These are phyloP conservation scores for Torulaspora indica DNA, from an alignment of 805 yeast species.

Conservation along the genomic window DNA sequence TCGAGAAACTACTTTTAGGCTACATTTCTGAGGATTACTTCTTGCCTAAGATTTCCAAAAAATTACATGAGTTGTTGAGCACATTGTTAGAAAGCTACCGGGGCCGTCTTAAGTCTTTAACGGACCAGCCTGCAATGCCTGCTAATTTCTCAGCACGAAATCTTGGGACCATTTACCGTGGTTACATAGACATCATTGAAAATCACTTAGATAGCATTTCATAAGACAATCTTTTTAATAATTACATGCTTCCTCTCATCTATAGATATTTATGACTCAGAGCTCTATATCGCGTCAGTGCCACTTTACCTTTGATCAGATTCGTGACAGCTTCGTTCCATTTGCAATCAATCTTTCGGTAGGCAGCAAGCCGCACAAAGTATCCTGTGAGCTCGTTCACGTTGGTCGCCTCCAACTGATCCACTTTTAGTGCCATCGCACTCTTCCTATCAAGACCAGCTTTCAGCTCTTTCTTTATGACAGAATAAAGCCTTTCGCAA, in stretches of 20 bases:
- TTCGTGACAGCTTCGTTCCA: conserved; percentile 44
- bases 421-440: conserved; percentile 26
- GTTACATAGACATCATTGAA: conserved; percentile 20
- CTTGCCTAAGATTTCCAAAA: conserved; percentile 8
- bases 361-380: conserved; percentile 47
- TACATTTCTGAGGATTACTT: conserved; percentile 31
- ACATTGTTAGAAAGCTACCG: not conserved
- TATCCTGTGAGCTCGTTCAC: conserved; percentile 67
- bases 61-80: conserved; percentile 3
- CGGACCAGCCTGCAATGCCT: not conserved
- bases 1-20: conserved; percentile 28
- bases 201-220: conserved; percentile 10
- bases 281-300: conserved; percentile 18
- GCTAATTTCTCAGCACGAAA: conserved; percentile 14
- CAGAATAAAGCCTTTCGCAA: conserved; percentile 34
- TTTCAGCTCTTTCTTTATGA: conserved; percentile 34
- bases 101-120: conserved; percentile 1
- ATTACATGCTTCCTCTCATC: not conserved
- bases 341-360: conserved; percentile 40
- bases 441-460: conserved; percentile 48
- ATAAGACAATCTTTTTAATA: not conserved
- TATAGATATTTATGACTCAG: conserved; percentile 24
- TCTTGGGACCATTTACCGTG: conserved; percentile 18
- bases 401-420: conserved; percentile 46
- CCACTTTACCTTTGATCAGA: conserved; percentile 41